phyloP scores from a whole-genome alignment of 345 rosid genomes.

The Aquilaria malaccensis region DNA sequence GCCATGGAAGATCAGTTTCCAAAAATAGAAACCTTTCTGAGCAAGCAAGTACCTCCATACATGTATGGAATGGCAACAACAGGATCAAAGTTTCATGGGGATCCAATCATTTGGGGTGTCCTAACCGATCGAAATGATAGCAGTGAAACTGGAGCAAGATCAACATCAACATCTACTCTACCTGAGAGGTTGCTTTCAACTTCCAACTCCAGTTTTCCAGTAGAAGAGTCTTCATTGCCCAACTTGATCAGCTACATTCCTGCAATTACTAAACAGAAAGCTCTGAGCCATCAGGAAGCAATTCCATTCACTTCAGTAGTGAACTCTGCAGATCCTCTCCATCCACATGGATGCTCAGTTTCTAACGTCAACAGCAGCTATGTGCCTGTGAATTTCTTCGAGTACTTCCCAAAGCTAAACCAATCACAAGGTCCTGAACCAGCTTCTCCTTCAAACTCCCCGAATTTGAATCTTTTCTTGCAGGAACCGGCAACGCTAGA shows the following conservation, averaged over 20 bases:
- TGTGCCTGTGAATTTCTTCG: slow-evolving; percentile 34
- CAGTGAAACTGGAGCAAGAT: slow-evolving; percentile 7
- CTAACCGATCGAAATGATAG: slow-evolving; percentile 17
- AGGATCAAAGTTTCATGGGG: slow-evolving; percentile 20
- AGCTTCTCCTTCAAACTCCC: slow-evolving; percentile 34
- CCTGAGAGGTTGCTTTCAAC: slow-evolving; percentile 23
- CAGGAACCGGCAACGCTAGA: slow-evolving; percentile 34
- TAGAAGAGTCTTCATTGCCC: slow-evolving; percentile 21
- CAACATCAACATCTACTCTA: slow-evolving; percentile 16
- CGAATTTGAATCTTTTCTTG: slow-evolving; percentile 51
- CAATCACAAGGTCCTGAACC: slow-evolving; percentile 22
- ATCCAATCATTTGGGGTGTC: slow-evolving; percentile 32
- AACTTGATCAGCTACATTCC: slow-evolving; percentile 18
- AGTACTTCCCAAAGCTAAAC: slow-evolving; percentile 27
- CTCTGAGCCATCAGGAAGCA: slow-evolving; percentile 9
- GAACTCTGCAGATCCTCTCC: slow-evolving; percentile 16
- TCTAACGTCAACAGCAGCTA: slow-evolving; percentile 21
- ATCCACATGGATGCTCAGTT: slow-evolving; percentile 7
- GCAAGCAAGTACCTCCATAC: slow-evolving; percentile 35
- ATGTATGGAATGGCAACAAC: slow-evolving; percentile 23
- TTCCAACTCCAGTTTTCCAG: slow-evolving; percentile 22
- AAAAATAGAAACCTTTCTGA: slow-evolving; percentile 42
- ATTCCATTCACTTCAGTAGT: slow-evolving; percentile 20
- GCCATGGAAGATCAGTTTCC: slow-evolving; percentile 45
- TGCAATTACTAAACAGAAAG: slow-evolving; percentile 24